These are phyloP conservation scores for Pythium aphanidermatum DNA, from an alignment of 352 stramenopile species.

Conservation along the genomic window DNA sequence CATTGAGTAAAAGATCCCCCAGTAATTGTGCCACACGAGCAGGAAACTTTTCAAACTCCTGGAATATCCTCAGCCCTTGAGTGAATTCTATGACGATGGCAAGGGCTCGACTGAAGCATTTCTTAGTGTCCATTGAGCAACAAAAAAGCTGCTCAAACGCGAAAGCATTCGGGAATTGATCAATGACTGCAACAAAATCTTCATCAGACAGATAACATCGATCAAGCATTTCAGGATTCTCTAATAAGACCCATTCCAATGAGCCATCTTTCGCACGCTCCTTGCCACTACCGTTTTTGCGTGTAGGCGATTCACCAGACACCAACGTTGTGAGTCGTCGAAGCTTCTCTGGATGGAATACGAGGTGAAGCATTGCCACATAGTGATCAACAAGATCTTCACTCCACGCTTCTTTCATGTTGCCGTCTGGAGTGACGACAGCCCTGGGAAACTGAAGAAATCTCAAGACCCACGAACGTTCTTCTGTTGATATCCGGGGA, in stretches of 20 bases:
- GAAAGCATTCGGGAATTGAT: conserved; percentile 84
- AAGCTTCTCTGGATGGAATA: conserved; percentile 84
- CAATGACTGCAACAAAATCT: conserved; percentile 77
- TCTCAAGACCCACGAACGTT: conserved; percentile 70
- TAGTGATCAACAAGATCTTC: conserved; percentile 83
- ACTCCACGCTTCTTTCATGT: conserved; percentile 57
- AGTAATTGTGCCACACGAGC: conserved; percentile 63
- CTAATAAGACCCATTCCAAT: conserved; percentile 74
- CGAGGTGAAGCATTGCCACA: conserved; percentile 78
- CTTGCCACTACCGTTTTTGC: conserved; percentile 19
- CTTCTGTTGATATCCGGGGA: conserved; percentile 67
- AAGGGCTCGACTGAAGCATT: conserved; percentile 67
- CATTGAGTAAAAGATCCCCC: conserved; percentile 51
- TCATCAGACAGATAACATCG: conserved; percentile 78
- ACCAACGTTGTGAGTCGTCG: conserved; percentile 61
- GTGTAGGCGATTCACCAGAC: conserved; percentile 38
- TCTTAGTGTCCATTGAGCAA: conserved; percentile 68
- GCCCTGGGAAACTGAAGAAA: conserved; percentile 79
- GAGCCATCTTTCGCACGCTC: conserved; percentile 30
- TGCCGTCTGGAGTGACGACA: conserved; percentile 48
- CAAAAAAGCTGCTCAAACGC: conserved; percentile 71
- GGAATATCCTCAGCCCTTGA: conserved; percentile 56
- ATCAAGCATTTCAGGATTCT: conserved; percentile 79
- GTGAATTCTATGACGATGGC: conserved; percentile 75
- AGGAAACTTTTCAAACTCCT: conserved; percentile 80